These are phyloP conservation scores for Aspergillus spinulosporus DNA, from an alignment of 2,329 filamentous ascomycete species.

Conservation along the genomic window DNA sequence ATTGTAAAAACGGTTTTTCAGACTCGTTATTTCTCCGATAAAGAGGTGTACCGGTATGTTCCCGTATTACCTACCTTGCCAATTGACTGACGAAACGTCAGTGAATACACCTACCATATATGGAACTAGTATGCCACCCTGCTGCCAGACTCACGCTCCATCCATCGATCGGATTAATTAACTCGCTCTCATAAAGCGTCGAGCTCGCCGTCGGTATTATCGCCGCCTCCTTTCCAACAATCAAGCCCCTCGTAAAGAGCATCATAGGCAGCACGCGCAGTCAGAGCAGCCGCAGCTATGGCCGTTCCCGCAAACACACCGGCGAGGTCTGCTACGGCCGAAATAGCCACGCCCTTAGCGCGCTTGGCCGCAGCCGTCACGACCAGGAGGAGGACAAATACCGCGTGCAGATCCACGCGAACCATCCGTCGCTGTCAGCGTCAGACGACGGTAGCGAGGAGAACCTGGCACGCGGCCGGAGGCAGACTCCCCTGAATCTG, in stretches of 20 bases:
- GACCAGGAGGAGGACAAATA: constrained; percentile 11
- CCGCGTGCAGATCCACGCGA: constrained; percentile 7
- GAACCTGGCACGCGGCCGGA: constrained; percentile 3
- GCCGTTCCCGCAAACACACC: constrained; percentile 16
- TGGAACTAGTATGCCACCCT: constrained; percentile 38
- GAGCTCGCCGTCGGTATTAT: constrained; percentile 35
- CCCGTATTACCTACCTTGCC: too few species aligned
- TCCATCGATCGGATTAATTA: too few species aligned
- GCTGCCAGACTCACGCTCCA: too few species aligned
- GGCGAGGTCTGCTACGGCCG: constrained; percentile 7
- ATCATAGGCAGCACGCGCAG: constrained; percentile 20
- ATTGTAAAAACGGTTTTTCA: constrained; percentile 39
- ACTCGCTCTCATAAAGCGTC: constrained; percentile 13
- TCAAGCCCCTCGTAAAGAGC: constrained; percentile 34
- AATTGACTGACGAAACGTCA: too few species aligned
- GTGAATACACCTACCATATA: constrained; percentile 37
- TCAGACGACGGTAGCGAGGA: constrained; percentile 11
- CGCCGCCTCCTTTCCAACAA: constrained; percentile 33
- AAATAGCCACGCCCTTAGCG: constrained; percentile 18
- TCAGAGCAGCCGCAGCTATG: constrained; percentile 15
- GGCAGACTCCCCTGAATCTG: not conserved
- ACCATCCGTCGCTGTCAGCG: not conserved
- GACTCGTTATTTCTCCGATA: not conserved
- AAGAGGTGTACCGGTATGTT: not conserved
- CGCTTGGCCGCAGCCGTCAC: constrained; percentile 8